These are phyloP conservation scores for Botrytis fabae DNA, from an alignment of 2,329 filamentous ascomycete genomes.

Conservation along the genomic window DNA sequence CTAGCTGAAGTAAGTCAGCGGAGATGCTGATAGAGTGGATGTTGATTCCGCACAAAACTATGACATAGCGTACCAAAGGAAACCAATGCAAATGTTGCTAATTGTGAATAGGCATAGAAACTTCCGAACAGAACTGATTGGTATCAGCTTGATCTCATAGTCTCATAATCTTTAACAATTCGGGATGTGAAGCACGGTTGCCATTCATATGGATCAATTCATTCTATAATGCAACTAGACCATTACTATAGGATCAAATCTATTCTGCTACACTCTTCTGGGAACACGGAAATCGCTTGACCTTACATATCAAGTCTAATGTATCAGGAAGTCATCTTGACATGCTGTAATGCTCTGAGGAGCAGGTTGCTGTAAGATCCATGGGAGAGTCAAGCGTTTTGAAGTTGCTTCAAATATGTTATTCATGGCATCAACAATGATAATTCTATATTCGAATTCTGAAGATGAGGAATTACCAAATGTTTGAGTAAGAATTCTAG, in stretches of 20 bases:
- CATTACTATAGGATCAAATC: neutral
- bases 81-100: neutral
- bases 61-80: neutral
- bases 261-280: neutral
- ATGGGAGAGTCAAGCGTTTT: neutral
- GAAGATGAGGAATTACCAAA: accelerated
- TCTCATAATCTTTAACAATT: neutral
- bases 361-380: neutral
- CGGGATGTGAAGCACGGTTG: neutral
- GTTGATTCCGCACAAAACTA: neutral
- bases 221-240: neutral
- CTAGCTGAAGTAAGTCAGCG: no score
- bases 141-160: neutral
- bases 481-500: neutral
- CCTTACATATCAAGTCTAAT: neutral
- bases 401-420: neutral
- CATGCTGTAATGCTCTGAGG: neutral
- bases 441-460: neutral
- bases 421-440: neutral
- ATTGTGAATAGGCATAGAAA: neutral
- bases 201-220: accelerated
- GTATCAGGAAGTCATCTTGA: neutral
- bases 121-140: neutral
- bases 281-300: neutral
- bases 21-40: no score